Percentiles rank a stretch among this genome's conserved stretches.
These are phyloP conservation scores for Orbilia brochopaga DNA, from an alignment of 2,329 filamentous ascomycete genomes.

Conservation along the genomic window DNA sequence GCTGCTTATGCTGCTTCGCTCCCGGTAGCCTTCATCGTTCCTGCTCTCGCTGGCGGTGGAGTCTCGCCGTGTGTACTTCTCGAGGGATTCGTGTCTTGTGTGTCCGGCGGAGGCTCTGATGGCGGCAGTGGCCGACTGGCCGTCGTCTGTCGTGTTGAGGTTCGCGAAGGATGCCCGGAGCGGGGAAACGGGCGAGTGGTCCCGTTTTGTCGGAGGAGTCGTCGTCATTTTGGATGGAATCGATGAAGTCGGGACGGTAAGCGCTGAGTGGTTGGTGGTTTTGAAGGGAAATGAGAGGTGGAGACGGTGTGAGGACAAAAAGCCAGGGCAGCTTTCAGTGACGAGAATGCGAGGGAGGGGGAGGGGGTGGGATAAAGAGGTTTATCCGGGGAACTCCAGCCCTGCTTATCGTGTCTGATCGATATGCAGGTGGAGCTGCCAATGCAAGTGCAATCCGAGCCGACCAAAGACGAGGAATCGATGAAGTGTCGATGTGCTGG, in stretches of 20 bases:
- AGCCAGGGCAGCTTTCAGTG: neutral
- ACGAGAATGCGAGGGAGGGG: neutral
- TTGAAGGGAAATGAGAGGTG: slow-evolving; percentile 8
- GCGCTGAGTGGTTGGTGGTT: neutral
- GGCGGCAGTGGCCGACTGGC: slow-evolving; percentile 41
- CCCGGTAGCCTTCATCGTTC: slow-evolving; percentile 46
- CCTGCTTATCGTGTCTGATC: slow-evolving; percentile 16
- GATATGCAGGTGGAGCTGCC: slow-evolving; percentile 19
- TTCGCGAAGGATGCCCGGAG: slow-evolving; percentile 48
- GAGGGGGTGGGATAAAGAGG: slow-evolving; percentile 13
- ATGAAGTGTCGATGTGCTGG: slow-evolving; percentile 51
- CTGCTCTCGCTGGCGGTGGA: slow-evolving; percentile 43
- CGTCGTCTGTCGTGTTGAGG: slow-evolving; percentile 38
- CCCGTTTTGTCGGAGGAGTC: slow-evolving; percentile 48
- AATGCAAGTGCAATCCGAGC: slow-evolving; percentile 38
- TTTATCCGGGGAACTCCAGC: slow-evolving; percentile 30
- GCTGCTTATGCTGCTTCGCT: slow-evolving; percentile 46
- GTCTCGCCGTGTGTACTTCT: slow-evolving; percentile 47
- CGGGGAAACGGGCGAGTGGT: slow-evolving; percentile 47
- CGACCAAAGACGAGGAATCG: slow-evolving; percentile 16
- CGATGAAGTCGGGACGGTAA: slow-evolving; percentile 1
- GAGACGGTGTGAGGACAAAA: slow-evolving; percentile 4
- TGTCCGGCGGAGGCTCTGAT: slow-evolving; percentile 46
- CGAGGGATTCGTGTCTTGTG: slow-evolving; percentile 50
- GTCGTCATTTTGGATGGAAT: slow-evolving; percentile 43